Evolutionary conservation across 2,329 filamentous ascomycete species (phyloP), one percentile per base, ranked within the genome.

Genomic region (Fusarium secorum): DNA sequence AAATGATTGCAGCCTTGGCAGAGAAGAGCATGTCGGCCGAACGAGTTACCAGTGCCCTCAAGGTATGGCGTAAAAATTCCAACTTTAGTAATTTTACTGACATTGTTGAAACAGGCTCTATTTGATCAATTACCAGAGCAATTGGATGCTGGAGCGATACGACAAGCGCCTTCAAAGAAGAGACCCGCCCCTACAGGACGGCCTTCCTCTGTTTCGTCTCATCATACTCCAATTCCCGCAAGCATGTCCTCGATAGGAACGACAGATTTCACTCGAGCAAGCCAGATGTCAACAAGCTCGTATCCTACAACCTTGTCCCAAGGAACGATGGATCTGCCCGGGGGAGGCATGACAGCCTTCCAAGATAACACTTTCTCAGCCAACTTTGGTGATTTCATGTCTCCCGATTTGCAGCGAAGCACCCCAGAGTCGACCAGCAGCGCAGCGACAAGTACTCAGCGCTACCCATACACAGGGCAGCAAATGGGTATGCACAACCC

Each of bases 1-100:
- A 95, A 70, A 93, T 95, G 68, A 88, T 98, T 66, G 89, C 90
- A 54, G 90, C 89, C 20, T 86, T 98, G 63, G 92, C 94, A 5
- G 90, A 92, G 75, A 91, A 92, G 75, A 98, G 94, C 77, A 87
- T 97, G 85, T 94, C 95, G 38, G 96, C 96, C 6, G 94, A 98
- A 78, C 87, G 93, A 67, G 96, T 97, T 76, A 93, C 93, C 2
- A 86, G 85, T 48, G 91, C 93, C 42, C 85, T 99, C 32, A 88
- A 90, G 78, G 93, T 95, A 85, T 79, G 89, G 82, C 18, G 8
- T 44, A 35, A 32, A 33, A 30, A 46, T 46, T 26, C 3, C 7
- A 32, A 41, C 66, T 14, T 78, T 76, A 11, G 33, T 38, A 33
- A 63, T 77, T 52, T 52, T 17, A 32, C 53, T 69, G 22, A 74